Base-by-base conservation (phyloP, 106 monocot species). In the Allium fistulosum region DNA sequence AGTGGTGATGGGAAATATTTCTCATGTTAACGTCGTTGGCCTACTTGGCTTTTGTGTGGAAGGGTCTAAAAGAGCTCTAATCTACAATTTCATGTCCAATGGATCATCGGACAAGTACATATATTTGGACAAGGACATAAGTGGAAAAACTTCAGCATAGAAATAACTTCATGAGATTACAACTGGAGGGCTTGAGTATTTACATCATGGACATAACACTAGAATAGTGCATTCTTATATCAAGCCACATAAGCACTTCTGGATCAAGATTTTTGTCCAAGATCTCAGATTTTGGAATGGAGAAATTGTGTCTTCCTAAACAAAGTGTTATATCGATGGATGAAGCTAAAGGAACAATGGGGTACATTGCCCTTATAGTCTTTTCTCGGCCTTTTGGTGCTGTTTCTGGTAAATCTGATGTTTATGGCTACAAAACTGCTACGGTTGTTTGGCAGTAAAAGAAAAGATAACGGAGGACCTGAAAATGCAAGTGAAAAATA, bases 151-250 rank as follows among this genome's bases (percentile, higher is more conserved):
- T 10, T 51, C 63, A 5, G 46, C 49, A 13, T 79, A 68, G 72
- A 49, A 67, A 17, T 67, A 63, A 22, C 57, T 69, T 55, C 74
- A 67, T 37, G 79, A 79, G 37, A 74, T 79, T 9, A 56, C 27
- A 10, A 26, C 74, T 69, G 74, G 79, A 56, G 79, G 79, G 2
- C 62, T 79, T 6, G 79, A 73, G 37, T 79, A 79, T 48, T 63
- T 79, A 12, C 79, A 79, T 18, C 68, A 67, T 14, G 79, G 79
- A 14, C 74, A 74, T 26, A 73, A 64, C 57, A 79, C 79, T 57
- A 72, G 63, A 17, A 79, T 79, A n/a, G 73, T 79, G 17, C 79
- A 79, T 73, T 79, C 74, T 14, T 72, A 79, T n/a, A 79, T 79
- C 51, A 73, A 79, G 15, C 73, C 73, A 6, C 78, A 73, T 7